Evolutionary conservation across 2,329 filamentous ascomycete species (phyloP), one percentile per base, ranked within the genome.

Genomic region (Colletotrichum orchidophilum): DNA sequence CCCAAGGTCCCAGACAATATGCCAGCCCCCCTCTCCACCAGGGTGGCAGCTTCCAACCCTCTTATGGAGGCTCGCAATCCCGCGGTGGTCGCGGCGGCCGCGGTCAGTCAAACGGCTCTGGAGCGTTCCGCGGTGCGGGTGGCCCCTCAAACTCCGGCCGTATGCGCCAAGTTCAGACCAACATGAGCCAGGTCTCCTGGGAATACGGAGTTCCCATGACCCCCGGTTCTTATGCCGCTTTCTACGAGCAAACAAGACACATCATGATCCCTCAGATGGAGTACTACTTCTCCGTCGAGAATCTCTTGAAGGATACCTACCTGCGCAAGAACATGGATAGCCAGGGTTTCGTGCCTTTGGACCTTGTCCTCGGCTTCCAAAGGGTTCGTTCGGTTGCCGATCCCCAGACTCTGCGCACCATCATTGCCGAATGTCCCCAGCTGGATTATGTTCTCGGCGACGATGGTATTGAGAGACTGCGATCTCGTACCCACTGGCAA

Each of bases 261-360:
- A 35, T 71, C 39, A 79, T 90, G 59, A 85, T 82, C 65, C 80
- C 79, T 74, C 84, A 88, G 78, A 88, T 95, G 46, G 94, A 97
- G 77, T 99, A 98, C 84, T 99, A 99, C 82, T 97, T 99, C 83
- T 98, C 96, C 0, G 89, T 97, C 31, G 94, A 98, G 78, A 99
- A 99, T 79, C 87, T 98, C 60, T 93, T 94, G 87, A 98, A 97
- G 82, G 96, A 99, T 78, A 87, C 94, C 77, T 98, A 91, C 81
- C 87, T 99, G 70, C 92, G 96, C 68, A 91, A 90, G 77, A 92
- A 95, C 76, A 98, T 99, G 96, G 96, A 99, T 79, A 94, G 93
- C 1, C 94, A 98, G 80, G 96, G 96, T 21, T 98, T 95, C 78
- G 95, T 98, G 15, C 91, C 90, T 61, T 84, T 99, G 62, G 87